A percentile compares a stretch with the other conserved stretches of the same genome.
Conservation (phyloP, 495 filamentous ascomycete species). For the Penicillium coprophilum region DNA sequence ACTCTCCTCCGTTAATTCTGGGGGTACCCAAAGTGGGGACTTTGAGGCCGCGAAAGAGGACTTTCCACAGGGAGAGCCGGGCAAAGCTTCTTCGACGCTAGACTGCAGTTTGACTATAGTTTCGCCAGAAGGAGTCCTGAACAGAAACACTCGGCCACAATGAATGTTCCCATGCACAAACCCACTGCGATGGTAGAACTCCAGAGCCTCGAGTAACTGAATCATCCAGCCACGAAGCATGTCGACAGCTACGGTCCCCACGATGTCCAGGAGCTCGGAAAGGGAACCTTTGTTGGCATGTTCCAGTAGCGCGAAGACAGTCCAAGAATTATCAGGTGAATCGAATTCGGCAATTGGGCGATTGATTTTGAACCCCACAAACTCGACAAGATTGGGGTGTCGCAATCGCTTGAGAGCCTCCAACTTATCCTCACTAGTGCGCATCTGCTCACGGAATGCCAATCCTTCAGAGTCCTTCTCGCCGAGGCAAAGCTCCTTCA, state of each 20-base stretch:
- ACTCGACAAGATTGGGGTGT: slow-evolving; percentile 73
- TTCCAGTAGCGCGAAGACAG: slow-evolving; percentile 76
- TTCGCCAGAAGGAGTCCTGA: slow-evolving; percentile 37
- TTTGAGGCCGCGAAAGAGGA: slow-evolving; percentile 59
- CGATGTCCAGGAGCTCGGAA: slow-evolving; percentile 74
- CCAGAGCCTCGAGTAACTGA: slow-evolving; percentile 85
- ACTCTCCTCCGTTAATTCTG: slow-evolving; percentile 66
- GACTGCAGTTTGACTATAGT: slow-evolving; percentile 48
- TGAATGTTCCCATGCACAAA: slow-evolving; percentile 79
- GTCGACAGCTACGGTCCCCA: slow-evolving; percentile 66
- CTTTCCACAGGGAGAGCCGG: slow-evolving; percentile 26
- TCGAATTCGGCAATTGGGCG: slow-evolving; percentile 32
- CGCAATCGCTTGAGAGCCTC: slow-evolving; percentile 69
- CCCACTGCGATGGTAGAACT: slow-evolving; percentile 79
- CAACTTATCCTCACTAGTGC: slow-evolving; percentile 68
- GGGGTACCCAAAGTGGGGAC: slow-evolving; percentile 79
- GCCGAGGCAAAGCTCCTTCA: slow-evolving; percentile 57
- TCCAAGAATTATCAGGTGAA: slow-evolving; percentile 55
- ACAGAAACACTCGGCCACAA: slow-evolving; percentile 70
- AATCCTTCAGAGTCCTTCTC: slow-evolving; percentile 40
- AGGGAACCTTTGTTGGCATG: slow-evolving; percentile 80
- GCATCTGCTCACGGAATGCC: slow-evolving; percentile 56
- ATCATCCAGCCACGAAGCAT: slow-evolving; percentile 82
- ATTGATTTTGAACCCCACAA: slow-evolving; percentile 79
- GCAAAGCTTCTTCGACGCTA: slow-evolving; percentile 44